These are phyloP conservation scores for Annulohypoxylon truncatum DNA, from an alignment of 2,329 filamentous ascomycete genomes.

Conservation along the genomic window DNA sequence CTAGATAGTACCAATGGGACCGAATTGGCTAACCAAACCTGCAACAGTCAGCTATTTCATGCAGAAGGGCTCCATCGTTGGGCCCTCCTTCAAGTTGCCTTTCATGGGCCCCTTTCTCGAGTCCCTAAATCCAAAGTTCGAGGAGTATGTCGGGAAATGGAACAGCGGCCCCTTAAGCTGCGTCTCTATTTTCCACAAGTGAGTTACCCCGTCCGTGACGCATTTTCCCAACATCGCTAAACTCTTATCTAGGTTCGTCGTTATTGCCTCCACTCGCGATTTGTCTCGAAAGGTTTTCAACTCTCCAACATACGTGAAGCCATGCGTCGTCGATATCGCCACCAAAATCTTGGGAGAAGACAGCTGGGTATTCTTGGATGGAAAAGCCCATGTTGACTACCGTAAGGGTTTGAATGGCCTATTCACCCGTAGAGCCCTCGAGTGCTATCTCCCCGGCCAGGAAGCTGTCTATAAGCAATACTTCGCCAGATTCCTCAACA, in stretches of 20 bases:
- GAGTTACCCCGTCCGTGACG: conserved; percentile 51
- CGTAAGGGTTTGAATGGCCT: conserved; percentile 95
- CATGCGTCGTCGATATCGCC: conserved; percentile 93
- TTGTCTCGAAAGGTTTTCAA: conserved; percentile 98
- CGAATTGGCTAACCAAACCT: conserved; percentile 29
- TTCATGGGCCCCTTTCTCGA: conserved; percentile 97
- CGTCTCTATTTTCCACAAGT: conserved; percentile 99
- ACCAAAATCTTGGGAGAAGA: conserved; percentile 90
- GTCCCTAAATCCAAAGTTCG: conserved; percentile 91
- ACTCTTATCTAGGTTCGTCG: conserved; percentile 79
- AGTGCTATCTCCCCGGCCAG: conserved; percentile 89
- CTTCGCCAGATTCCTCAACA: conserved; percentile 80
- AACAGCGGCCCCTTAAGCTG: conserved; percentile 90
- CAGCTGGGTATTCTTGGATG: conserved; percentile 98
- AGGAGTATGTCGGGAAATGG: conserved; percentile 94
- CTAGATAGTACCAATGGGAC: conserved; percentile 17
- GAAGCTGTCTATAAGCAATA: conserved; percentile 92
- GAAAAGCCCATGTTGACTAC: conserved; percentile 94
- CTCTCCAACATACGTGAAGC: conserved; percentile 90
- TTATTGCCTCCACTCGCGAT: conserved; percentile 94
- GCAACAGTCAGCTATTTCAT: conserved; percentile 76
- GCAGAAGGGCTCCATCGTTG: conserved; percentile 80
- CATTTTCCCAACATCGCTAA: background rate
- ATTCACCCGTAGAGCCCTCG: conserved; percentile 91
- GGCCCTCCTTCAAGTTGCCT: conserved; percentile 79